These are phyloP conservation scores for Aspergillus ustus DNA, from an alignment of 2,329 filamentous ascomycete species.

Conservation along the genomic window DNA sequence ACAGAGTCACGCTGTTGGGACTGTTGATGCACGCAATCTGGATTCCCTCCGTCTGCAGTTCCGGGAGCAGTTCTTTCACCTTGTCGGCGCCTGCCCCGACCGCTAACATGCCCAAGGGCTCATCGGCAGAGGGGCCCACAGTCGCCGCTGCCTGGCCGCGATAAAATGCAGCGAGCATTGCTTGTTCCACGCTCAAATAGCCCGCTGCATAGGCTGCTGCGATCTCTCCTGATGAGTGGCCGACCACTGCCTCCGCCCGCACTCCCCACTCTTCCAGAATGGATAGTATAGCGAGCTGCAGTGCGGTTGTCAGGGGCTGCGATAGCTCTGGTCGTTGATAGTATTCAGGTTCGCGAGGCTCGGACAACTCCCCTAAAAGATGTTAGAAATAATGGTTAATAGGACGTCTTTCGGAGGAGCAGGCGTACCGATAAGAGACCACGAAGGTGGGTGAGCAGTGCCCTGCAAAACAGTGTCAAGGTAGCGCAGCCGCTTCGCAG, in stretches of 20 bases:
- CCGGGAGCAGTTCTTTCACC: constrained; percentile 13
- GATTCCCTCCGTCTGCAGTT: constrained; percentile 24
- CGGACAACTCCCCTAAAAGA: constrained; percentile 4
- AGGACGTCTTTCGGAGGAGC: background rate
- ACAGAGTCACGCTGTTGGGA: constrained; percentile 42
- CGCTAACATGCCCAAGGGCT: constrained; percentile 29
- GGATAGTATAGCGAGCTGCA: constrained; percentile 24
- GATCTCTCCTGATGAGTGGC: constrained; percentile 30
- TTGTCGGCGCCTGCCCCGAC: constrained; percentile 24
- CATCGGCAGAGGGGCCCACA: constrained; percentile 5
- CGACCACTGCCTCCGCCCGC: constrained; percentile 19
- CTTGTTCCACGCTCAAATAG: constrained; percentile 18
- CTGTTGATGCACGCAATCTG: constrained; percentile 46
- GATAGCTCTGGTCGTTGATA: background rate
- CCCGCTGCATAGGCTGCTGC: constrained; percentile 27
- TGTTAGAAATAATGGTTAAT: constrained; percentile 13
- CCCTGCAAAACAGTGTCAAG: background rate
- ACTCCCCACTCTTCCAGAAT: constrained; percentile 21
- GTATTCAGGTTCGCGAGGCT: background rate
- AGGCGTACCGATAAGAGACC: background rate
- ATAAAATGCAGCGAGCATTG: constrained; percentile 23
- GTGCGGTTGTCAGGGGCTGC: constrained; percentile 24
- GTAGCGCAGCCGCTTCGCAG: constrained; percentile 5
- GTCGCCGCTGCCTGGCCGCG: constrained; percentile 16
- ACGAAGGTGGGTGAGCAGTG: background rate